Conservation (phyloP, 2,329 filamentous ascomycete species). For the Sclerotinia sclerotiorum region DNA sequence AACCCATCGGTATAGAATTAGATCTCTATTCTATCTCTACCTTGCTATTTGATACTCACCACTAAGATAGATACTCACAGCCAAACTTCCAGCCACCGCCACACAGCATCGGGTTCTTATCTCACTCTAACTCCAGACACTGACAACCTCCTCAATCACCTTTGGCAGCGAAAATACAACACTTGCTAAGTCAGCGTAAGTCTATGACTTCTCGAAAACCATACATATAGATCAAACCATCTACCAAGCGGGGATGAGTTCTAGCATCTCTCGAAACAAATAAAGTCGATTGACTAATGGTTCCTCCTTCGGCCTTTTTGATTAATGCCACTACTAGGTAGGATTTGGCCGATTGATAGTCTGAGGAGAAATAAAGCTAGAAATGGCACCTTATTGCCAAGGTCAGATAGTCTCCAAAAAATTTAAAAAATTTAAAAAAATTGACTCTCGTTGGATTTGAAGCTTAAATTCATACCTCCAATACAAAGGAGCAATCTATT, state of each 20-base stretch:
- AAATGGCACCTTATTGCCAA: no score
- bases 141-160: background rate
- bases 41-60: background rate
- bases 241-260: background rate
- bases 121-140: background rate
- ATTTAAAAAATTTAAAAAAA: no score
- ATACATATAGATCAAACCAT: background rate
- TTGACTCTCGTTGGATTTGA: no score
- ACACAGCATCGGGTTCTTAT: background rate
- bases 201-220: background rate
- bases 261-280: background rate
- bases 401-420: no score
- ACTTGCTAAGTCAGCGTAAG: background rate
- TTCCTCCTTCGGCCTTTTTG: background rate
- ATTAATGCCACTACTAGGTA: background rate
- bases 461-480: no score
- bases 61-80: background rate
- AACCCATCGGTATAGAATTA: background rate
- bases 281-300: no score
- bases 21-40: background rate
- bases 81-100: background rate
- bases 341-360: background rate
- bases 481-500: background rate
- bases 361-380: background rate
- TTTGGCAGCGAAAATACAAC: background rate